Base-by-base conservation (phyloP, 2,329 filamentous ascomycete genomes). In the Aspergillus aculeatus region DNA sequence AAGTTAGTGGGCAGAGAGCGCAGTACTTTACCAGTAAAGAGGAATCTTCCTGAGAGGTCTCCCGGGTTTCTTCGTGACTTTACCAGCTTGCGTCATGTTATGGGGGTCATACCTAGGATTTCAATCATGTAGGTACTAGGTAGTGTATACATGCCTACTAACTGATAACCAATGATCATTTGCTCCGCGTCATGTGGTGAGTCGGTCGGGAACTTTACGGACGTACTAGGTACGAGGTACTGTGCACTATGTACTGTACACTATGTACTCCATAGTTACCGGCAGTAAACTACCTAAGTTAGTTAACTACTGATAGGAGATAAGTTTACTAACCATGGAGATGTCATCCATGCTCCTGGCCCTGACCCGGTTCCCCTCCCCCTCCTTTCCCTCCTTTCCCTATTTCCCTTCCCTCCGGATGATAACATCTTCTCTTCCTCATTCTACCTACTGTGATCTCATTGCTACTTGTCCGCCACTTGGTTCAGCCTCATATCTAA, bases 341-440 rank as follows among this genome's bases (percentile, higher is more conserved):
- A 62, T 62, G 64, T 66, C 66, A 68, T 65, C 62, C 53, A 62
- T 62, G 57, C 64, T 68, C 65, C 65, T 67, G 64, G 66, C 66
- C 38, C 65, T 66, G 63, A 63, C 57, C 58, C 58, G 50, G 48
- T 58, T 62, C 57, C 61, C 59, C 62, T 58, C 57, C 58, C 57
- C 64, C 62, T 56, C 58, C 54, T 55, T 35, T 64, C 61, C 57
- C 55, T 59, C 59, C 58, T 49, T 56, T 64, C 61, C 57, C 58
- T 51, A 23, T 38, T 47, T 49, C 53, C 58, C 38, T 57, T 54
- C 60, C 44, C 59, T 54, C 44, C 58, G 24, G 7, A 29, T 31
- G 48, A 11, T 47, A 51, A 47, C 52, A 47, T 51, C 47, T 58
- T 57, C 32, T 55, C 35, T 47, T 26, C 35, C 41, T 54, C 19